Percentiles rank a stretch among this genome's conserved stretches.
Conservation (phyloP, 208 protist species). For the Acanthamoeba lenticulata region DNA sequence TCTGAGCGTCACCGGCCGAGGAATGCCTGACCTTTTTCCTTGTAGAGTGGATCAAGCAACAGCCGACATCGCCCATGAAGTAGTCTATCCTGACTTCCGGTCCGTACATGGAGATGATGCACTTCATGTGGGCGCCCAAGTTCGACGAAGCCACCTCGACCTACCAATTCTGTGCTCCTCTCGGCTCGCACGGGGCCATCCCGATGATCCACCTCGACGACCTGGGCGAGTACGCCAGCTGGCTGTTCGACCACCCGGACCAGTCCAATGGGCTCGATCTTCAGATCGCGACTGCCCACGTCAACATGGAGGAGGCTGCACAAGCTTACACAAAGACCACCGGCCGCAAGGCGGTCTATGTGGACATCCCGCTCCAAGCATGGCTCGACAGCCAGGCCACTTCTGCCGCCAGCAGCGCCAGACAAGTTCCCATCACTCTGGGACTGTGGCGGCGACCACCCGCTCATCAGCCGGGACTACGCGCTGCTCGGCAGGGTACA, state of each 20-base stretch:
- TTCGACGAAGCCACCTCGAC: background rate
- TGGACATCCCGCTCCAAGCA: background rate
- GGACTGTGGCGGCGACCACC: background rate
- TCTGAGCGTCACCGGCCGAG: background rate
- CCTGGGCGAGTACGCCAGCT: slow-evolving; percentile 8
- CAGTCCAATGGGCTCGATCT: background rate
- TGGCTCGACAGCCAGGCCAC: background rate
- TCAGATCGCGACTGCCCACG: background rate
- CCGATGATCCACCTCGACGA: slow-evolving; percentile 58
- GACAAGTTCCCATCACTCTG: no score
- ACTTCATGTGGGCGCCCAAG: slow-evolving; percentile 32
- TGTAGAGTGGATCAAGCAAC: slow-evolving; percentile 45
- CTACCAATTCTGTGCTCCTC: background rate
- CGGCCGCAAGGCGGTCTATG: background rate
- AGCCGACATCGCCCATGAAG: background rate
- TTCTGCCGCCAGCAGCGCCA: background rate
- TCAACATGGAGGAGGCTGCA: background rate
- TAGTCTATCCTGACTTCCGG: slow-evolving; percentile 18
- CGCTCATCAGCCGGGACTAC: background rate
- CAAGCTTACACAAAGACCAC: background rate
- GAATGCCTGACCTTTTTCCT: no score
- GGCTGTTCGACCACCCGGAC: slow-evolving; percentile 21
- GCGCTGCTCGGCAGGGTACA: background rate
- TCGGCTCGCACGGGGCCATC: background rate
- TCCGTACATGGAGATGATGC: slow-evolving; percentile 63